Evolutionary conservation across 140 eudicot species (phyloP).

Genomic region (Cichorium intybus): DNA sequence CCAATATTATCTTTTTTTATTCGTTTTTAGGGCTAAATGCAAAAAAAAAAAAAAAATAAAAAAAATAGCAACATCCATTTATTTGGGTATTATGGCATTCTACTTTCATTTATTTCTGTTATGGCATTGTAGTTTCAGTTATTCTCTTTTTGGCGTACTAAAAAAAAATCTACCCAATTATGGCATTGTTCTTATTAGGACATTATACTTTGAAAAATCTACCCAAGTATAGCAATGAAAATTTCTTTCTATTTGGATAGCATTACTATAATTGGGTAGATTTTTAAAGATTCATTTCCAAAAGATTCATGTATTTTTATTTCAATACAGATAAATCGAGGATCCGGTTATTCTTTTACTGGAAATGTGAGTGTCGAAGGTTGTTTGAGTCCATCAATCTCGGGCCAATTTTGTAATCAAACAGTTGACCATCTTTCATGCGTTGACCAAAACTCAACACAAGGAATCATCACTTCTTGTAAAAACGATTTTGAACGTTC

Average conservation of each 20-base stretch:
- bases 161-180: no score
- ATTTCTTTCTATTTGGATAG: background rate
- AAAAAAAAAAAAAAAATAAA: no score
- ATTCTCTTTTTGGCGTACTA: no score
- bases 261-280: background rate
- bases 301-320: background rate
- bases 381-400: constrained; percentile 23
- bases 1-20: background rate
- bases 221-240: background rate
- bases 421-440: constrained; percentile 42
- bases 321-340: constrained; percentile 46
- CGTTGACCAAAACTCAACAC: constrained; percentile 20
- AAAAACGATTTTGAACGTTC: constrained; percentile 19
- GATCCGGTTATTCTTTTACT: constrained; percentile 35
- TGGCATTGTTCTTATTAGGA: no score
- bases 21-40: no score
- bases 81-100: no score
- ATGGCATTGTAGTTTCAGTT: no score
- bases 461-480: constrained; percentile 29
- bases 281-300: constrained; percentile 2
- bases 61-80: background rate
- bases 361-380: constrained; percentile 38
- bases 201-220: no score
- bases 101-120: background rate
- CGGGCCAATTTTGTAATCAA: constrained; percentile 41